Base-by-base conservation (phyloP, 169 alveolate species). In the Plasmodium vinckei region DNA sequence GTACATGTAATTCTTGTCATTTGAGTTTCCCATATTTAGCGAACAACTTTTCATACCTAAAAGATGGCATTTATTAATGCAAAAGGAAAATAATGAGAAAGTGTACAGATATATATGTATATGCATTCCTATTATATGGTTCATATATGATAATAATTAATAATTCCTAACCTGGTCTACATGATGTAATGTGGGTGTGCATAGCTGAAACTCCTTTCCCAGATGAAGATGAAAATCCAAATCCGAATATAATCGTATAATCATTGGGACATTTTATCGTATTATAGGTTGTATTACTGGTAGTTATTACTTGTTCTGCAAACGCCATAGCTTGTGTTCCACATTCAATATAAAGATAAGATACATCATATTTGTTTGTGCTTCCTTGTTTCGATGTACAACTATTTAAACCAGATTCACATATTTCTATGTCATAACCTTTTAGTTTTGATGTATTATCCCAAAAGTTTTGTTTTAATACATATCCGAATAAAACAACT, bases 331-430 rank as follows among this genome's bases (percentile, higher is more conserved):
- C 60, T 51, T 64, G 72, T 72, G 64, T 17, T 27, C 92, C 86
- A 86, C 87, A 47, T 61, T 79, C 75, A 19, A 89, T 46, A 69
- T 89, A 57, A 27, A 77, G 6, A 57, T 91, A 63, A 71, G 93
- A 54, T 33, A 53, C 65, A 47, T 87, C 94, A 60, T 87, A 89
- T 23, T 67, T 60, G 21, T 57, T 47, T 49, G 89, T 10, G 17
- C 47, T 77, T n/a, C 87, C 87, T 51, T 92, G 93, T 49, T 91
- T 92, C n/a, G 93, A 91, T 53, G 87, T 87, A 65, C 91, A 89
- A 21, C 92, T 87, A 88, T 44, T 60, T 12, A 17, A 15, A 13
- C 87, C 84, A 39, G 89, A n/a, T 57, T 77, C 77, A 53, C 86
- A 82, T 39, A 73, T 53, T 68, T 72, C 88, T 15, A 77, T 72